Percentiles rank a stretch among this genome's conserved stretches.
phyloP scores from a whole-genome alignment of 73 alveolate species.

The Uronychia setigera region DNA sequence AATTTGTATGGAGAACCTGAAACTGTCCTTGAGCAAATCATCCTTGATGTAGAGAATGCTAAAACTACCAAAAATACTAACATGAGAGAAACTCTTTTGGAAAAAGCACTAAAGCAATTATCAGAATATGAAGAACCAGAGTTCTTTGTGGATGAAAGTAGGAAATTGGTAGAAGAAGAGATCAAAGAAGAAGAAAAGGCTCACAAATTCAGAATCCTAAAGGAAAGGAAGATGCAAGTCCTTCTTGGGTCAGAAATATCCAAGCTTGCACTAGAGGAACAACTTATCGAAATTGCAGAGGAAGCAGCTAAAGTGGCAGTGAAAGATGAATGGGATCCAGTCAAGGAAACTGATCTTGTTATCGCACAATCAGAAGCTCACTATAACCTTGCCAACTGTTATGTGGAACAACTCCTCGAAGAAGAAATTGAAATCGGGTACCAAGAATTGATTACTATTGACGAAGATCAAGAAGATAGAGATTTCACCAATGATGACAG shows the following conservation, averaged over 20 bases:
- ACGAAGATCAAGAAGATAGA: conserved; percentile 78
- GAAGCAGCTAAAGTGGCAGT: conserved; percentile 83
- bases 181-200: conserved; percentile 75
- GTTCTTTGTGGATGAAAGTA: conserved; percentile 63
- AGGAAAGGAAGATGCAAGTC: conserved; percentile 78
- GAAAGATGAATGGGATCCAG: conserved; percentile 83
- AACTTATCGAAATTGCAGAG: conserved; percentile 85
- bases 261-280: conserved; percentile 81
- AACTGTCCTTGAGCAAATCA: conserved; percentile 88
- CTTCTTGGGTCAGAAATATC: conserved; percentile 85
- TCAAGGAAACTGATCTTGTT: conserved; percentile 91
- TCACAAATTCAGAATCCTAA: conserved; percentile 76
- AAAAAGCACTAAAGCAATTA: conserved; percentile 80
- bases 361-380: conserved; percentile 92
- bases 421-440: conserved; percentile 93
- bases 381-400: conserved; percentile 87
- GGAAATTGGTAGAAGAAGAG: conserved; percentile 95
- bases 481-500: conserved; percentile 87
- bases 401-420: conserved; percentile 84
- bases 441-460: conserved; percentile 70
- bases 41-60: conserved; percentile 94
- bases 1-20: conserved; percentile 90
- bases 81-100: conserved; percentile 87
- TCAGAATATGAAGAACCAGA: conserved; percentile 85
- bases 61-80: conserved; percentile 89